A percentile compares a stretch with the other conserved stretches of the same genome.
Evolutionary conservation across 768 basidiomycete species (phyloP).

Genomic region (Tricholoma saponaceum): DNA sequence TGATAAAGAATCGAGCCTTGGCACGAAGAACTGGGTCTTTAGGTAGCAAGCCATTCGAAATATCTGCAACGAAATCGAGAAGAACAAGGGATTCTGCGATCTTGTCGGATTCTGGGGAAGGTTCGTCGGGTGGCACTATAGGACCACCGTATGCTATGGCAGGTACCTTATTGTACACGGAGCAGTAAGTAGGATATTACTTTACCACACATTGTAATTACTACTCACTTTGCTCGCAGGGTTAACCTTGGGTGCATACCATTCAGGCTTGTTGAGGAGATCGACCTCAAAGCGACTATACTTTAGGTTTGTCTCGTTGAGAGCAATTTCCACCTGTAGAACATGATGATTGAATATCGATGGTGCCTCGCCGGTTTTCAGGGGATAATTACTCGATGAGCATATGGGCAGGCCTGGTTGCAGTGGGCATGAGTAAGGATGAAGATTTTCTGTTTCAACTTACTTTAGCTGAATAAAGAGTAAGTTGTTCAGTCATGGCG

Average conservation of each 20-base stretch:
- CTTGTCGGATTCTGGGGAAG: conserved; percentile 58
- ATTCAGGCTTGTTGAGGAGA: conserved; percentile 61
- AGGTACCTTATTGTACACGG: conserved; percentile 41
- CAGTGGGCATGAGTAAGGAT: not conserved
- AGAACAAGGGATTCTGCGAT: conserved; percentile 63
- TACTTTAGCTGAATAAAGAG: conserved; percentile 47
- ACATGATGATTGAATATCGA: not conserved
- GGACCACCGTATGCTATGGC: conserved; percentile 63
- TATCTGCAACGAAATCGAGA: conserved; percentile 63
- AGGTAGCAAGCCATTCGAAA: conserved; percentile 52
- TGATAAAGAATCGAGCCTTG: conserved; percentile 59
- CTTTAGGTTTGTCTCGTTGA: conserved; percentile 48
- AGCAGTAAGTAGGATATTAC: not conserved
- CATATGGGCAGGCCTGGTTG: conserved; percentile 51
- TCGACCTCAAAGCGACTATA: conserved; percentile 56
- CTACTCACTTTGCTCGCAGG: conserved; percentile 55
- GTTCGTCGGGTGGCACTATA: conserved; percentile 45
- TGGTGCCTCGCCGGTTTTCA: not conserved
- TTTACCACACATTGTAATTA: no score
- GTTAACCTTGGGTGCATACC: conserved; percentile 65
- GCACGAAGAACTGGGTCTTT: conserved; percentile 54
- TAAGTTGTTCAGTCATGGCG: conserved; percentile 23
- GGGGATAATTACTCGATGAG: conserved; percentile 44
- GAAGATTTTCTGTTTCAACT: not conserved
- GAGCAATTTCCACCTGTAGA: conserved; percentile 52